Conservation (phyloP, 495 filamentous ascomycete species). For the Podospora bellae-mahoneyi region DNA sequence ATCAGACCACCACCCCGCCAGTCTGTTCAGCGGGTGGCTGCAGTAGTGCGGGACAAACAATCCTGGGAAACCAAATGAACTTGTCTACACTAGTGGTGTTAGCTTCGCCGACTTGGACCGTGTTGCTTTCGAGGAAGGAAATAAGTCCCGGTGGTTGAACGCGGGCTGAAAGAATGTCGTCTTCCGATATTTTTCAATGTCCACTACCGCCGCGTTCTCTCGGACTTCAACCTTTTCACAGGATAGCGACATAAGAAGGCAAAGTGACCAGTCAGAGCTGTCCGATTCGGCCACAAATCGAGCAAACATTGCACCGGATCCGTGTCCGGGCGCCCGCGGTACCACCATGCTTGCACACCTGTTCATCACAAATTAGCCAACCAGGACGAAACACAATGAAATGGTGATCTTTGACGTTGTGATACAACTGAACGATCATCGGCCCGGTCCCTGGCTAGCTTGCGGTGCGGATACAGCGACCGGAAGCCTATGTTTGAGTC, state of each 20-base stretch:
- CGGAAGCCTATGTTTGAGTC: background rate
- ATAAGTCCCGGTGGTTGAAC: background rate
- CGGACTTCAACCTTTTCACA: too few relatives aligned
- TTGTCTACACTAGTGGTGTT: background rate
- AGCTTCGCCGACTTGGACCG: background rate
- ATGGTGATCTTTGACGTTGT: background rate
- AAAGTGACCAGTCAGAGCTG: background rate
- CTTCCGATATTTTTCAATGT: background rate
- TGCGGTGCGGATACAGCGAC: background rate
- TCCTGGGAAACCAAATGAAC: background rate
- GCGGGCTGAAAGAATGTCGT: background rate
- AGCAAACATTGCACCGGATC: background rate
- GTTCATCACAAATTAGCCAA: background rate
- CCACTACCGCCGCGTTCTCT: background rate
- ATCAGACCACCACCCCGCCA: background rate
- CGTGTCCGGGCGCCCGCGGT: background rate
- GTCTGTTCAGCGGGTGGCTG: background rate
- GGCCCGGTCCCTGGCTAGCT: background rate
- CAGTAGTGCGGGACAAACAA: background rate
- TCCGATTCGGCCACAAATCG: background rate
- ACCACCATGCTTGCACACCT: background rate
- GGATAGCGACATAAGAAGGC: too few relatives aligned
- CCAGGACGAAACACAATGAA: background rate
- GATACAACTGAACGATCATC: background rate
- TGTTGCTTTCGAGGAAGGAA: background rate